phyloP scores from a whole-genome alignment of 2,329 filamentous ascomycete species.

The Orbilia blumenaviensis region DNA sequence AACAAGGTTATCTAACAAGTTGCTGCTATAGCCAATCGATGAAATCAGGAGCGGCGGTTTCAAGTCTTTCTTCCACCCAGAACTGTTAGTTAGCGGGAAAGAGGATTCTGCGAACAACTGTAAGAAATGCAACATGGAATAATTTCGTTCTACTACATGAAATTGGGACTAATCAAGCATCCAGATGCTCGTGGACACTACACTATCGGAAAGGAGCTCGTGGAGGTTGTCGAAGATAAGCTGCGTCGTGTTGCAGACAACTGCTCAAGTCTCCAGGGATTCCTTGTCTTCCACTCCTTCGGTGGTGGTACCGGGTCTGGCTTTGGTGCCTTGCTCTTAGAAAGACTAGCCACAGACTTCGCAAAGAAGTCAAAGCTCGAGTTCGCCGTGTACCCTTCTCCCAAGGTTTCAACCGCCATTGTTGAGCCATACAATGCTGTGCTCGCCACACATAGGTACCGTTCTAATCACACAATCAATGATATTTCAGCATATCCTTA shows the following conservation, averaged over 20 bases:
- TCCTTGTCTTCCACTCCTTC: conserved; percentile 75
- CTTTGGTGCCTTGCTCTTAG: conserved; percentile 72
- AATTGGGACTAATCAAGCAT: background rate
- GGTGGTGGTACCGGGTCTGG: conserved; percentile 74
- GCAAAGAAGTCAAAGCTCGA: conserved; percentile 76
- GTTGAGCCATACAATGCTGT: conserved; percentile 75
- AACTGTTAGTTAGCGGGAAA: conserved; percentile 73
- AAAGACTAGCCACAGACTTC: conserved; percentile 72
- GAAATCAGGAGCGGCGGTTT: conserved; percentile 73
- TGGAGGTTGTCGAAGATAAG: conserved; percentile 71
- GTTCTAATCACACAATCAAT: background rate
- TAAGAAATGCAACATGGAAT: conserved; percentile 59
- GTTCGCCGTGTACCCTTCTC: conserved; percentile 73
- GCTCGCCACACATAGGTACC: conserved; percentile 63
- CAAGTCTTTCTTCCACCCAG: conserved; percentile 72
- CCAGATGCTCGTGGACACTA: conserved; percentile 74
- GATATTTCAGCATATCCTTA: conserved; percentile 60
- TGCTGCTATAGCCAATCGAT: conserved; percentile 67
- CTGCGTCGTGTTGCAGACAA: conserved; percentile 74
- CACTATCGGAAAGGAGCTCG: conserved; percentile 74
- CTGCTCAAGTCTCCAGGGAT: conserved; percentile 73
- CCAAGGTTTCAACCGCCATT: conserved; percentile 72
- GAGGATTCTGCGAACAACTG: conserved; percentile 76
- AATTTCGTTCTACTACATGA: background rate
- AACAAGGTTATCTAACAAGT: background rate